These are phyloP conservation scores for Phytophthora hybrid DNA, from an alignment of 352 stramenopile genomes.

Conservation along the genomic window DNA sequence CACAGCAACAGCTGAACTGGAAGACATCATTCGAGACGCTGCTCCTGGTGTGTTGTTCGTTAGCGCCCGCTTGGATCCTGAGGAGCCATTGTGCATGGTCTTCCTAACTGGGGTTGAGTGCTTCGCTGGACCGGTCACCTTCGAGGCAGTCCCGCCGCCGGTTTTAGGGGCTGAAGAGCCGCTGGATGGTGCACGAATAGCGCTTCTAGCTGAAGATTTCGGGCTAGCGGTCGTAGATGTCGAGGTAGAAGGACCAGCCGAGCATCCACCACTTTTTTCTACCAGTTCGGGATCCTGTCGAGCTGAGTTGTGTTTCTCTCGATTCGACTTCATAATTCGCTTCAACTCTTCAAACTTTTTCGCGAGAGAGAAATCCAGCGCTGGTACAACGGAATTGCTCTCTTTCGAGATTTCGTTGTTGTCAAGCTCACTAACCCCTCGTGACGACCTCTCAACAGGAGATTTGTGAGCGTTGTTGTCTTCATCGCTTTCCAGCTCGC, in stretches of 20 bases:
- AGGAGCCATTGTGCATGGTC: constrained; percentile 17
- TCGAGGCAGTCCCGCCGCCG: constrained; percentile 3
- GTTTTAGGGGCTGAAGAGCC: constrained; percentile 30
- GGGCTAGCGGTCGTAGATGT: neutral
- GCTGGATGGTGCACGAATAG: constrained; percentile 20
- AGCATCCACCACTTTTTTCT: neutral
- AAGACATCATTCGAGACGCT: constrained; percentile 14
- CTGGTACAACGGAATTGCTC: constrained; percentile 18
- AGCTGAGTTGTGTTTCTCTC: constrained; percentile 35
- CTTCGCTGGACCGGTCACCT: constrained; percentile 10
- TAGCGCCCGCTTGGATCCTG: constrained; percentile 11
- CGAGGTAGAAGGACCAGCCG: neutral
- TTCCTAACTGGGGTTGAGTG: neutral
- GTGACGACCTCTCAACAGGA: neutral
- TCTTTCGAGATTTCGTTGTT: constrained; percentile 28
- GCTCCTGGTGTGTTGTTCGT: constrained; percentile 2
- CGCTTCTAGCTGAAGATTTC: constrained; percentile 13
- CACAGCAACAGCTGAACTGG: constrained; percentile 5
- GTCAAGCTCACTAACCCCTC: constrained; percentile 9
- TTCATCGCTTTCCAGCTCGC: constrained; percentile 42
- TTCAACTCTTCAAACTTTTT: constrained; percentile 78
- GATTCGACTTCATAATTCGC: constrained; percentile 61
- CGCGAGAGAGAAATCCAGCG: constrained; percentile 51
- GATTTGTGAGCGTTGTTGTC: constrained; percentile 20
- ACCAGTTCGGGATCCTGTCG: constrained; percentile 5